Conservation (phyloP, 208 protist species). For the Herpetomonas muscarum region DNA sequence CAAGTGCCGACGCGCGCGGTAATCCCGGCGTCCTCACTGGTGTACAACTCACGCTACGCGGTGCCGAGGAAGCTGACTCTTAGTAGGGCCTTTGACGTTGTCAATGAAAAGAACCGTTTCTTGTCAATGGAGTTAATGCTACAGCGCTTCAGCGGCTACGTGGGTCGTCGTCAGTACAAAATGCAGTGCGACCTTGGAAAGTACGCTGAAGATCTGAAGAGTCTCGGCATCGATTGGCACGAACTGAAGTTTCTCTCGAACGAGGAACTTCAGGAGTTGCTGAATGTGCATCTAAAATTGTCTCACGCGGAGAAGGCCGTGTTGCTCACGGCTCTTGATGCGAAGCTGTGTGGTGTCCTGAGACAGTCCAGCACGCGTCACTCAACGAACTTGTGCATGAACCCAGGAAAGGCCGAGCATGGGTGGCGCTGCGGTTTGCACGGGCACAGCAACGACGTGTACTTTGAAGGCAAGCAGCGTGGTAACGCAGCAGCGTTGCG, state of each 20-base stretch:
- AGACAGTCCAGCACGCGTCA: slow-evolving; percentile 52
- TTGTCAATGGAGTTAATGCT: slow-evolving; percentile 68
- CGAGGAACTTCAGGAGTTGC: slow-evolving; percentile 55
- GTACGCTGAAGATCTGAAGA: slow-evolving; percentile 43
- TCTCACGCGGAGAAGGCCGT: slow-evolving; percentile 48
- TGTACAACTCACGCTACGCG: slow-evolving; percentile 69
- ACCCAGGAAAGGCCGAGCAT: slow-evolving; percentile 46
- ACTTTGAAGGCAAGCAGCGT: slow-evolving; percentile 84
- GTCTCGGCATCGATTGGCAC: slow-evolving; percentile 80
- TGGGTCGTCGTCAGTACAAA: slow-evolving; percentile 83
- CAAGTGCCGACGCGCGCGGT: slow-evolving; percentile 50
- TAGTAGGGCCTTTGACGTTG: slow-evolving; percentile 59
- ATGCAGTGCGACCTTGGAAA: slow-evolving; percentile 53
- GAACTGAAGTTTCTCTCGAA: slow-evolving; percentile 72
- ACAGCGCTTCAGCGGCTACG: slow-evolving; percentile 62
- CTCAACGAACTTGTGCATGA: slow-evolving; percentile 74
- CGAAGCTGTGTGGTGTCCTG: slow-evolving; percentile 84
- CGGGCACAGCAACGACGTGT: slow-evolving; percentile 85
- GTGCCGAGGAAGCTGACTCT: slow-evolving; percentile 50
- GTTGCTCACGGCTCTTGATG: slow-evolving; percentile 55
- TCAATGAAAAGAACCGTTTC: slow-evolving; percentile 82
- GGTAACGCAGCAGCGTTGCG: slow-evolving; percentile 61
- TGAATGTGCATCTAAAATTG: slow-evolving; percentile 42
- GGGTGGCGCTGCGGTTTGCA: slow-evolving; percentile 83
- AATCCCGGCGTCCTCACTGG: slow-evolving; percentile 26